Base-by-base conservation (phyloP, 805 yeast species). In the Candida xyloterini region DNA sequence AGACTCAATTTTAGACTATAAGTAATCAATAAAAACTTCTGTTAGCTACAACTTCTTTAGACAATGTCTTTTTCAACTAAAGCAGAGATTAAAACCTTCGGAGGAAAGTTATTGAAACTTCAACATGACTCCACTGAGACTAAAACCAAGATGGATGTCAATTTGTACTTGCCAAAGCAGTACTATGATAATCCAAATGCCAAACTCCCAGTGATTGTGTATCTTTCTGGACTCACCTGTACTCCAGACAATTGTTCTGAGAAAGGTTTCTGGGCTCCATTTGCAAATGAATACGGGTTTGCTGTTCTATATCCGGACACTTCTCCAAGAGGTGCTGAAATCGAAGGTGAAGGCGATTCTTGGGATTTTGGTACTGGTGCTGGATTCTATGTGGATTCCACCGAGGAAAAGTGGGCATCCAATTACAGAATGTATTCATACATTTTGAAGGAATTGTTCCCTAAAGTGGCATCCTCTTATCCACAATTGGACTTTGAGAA, bases 361-460 rank as follows among this genome's bases (percentile, higher is more conserved):
- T 93, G 84, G 79, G 96, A 89, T 60, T 86, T 91, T 57, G 99
- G 99, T 16, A 71, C 89, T 2, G 95, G 95, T 28, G 99, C 99
- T 24, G 96, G 97, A 0, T 93, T 91, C 68, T 91, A 93, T 57
- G 75, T 93, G 35, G 83, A 93, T 63, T 87, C 98, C 10, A 80
- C 87, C 10, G 67, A 74, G 42, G 79, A 72, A 27, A 88, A 88
- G 18, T 91, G 82, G 82, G 60, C 62, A 34, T 63, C 69, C 31
- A 74, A 90, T 67, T 91, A 88, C 70, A 76, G 79, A 42, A 93
- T 93, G 98, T 86, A 84, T 65, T 71, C 83, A 4, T 91, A 91
- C 56, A 77, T 91, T 20, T 81, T 79, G 51, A 62, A 74, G 27
- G 99, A 91, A 59, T 70, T 91, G 44, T 81, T 82, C 27, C 63